phyloP scores from a whole-genome alignment of 306 rosid genomes.

The Quercus glauca region DNA sequence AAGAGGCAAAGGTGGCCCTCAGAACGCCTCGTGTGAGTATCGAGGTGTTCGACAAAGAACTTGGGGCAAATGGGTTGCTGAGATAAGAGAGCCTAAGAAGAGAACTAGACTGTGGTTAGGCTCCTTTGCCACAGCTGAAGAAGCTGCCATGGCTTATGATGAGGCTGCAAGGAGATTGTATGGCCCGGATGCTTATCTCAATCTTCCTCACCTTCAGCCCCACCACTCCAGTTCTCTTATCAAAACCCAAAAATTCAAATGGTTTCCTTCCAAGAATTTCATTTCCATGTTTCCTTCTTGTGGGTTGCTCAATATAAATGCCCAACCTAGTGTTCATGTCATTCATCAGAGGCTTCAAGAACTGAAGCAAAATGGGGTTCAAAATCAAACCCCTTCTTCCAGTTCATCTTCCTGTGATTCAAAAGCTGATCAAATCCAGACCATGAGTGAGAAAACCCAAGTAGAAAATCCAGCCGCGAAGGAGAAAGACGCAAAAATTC shows the following conservation, averaged over 20 bases:
- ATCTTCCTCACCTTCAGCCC: conserved; percentile 81
- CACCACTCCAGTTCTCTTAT: conserved; percentile 27
- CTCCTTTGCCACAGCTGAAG: conserved; percentile 92
- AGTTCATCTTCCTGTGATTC: conserved; percentile 47
- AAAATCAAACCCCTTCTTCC: conserved; percentile 32
- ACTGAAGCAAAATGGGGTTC: conserved; percentile 55
- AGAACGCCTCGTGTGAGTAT: conserved; percentile 78
- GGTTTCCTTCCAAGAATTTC: conserved; percentile 90
- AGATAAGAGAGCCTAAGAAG: conserved; percentile 94
- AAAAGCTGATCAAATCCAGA: conserved; percentile 27
- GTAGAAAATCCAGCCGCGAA: conserved; percentile 14
- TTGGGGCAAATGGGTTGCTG: conserved; percentile 99
- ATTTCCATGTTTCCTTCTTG: conserved; percentile 83
- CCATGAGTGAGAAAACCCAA: conserved; percentile 11
- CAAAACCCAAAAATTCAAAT: conserved; percentile 65
- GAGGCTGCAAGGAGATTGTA: conserved; percentile 92
- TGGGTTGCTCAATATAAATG: conserved; percentile 77
- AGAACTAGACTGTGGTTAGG: conserved; percentile 96
- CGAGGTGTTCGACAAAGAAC: conserved; percentile 95
- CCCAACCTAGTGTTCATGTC: conserved; percentile 94
- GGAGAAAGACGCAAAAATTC: conserved; percentile 32
- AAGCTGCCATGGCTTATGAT: conserved; percentile 97
- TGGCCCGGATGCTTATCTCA: conserved; percentile 91
- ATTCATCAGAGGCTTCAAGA: conserved; percentile 89
- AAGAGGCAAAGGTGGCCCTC: conserved; percentile 96